phyloP scores from a whole-genome alignment of 2,329 filamentous ascomycete genomes.

The Emericellopsis cladophorae region DNA sequence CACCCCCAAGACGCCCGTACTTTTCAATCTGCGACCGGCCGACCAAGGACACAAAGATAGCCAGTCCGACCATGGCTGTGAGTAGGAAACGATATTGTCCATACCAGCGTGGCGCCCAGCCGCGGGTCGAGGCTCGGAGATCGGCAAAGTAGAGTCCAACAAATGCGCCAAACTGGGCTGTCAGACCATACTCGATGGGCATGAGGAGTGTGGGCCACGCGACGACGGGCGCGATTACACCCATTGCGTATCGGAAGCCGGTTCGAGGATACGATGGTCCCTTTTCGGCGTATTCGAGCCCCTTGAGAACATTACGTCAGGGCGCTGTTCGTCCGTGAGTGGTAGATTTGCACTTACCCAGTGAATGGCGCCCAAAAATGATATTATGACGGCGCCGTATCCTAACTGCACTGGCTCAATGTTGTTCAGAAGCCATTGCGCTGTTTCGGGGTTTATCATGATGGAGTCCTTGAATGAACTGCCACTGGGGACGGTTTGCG shows the following conservation, averaged over 20 bases:
- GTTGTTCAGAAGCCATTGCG: constrained; percentile 57
- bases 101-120: constrained; percentile 82
- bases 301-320: constrained; percentile 21
- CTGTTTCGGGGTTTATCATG: constrained; percentile 56
- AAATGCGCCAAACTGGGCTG: constrained; percentile 76
- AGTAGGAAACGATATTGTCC: constrained; percentile 81
- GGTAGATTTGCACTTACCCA: constrained; percentile 41
- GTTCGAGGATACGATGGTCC: constrained; percentile 47
- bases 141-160: constrained; percentile 79
- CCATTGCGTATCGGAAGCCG: constrained; percentile 71
- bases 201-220: constrained; percentile 86
- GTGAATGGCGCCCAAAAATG: constrained; percentile 86
- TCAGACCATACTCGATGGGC: constrained; percentile 74
- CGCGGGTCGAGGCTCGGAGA: constrained; percentile 54
- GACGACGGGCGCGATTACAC: constrained; percentile 63
- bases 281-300: constrained; percentile 70
- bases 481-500: constrained; percentile 49
- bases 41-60: constrained; percentile 70
- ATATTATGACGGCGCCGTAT: constrained; percentile 85
- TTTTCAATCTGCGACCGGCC: constrained; percentile 63
- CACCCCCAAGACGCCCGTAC: constrained; percentile 13
- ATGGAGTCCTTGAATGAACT: constrained; percentile 37
- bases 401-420: constrained; percentile 83
- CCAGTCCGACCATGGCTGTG: constrained; percentile 75
- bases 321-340: neutral